Evolutionary conservation across 805 yeast genomes (phyloP), one percentile per base, ranked within the genome.

Genomic region (Danielia reshetovae): DNA sequence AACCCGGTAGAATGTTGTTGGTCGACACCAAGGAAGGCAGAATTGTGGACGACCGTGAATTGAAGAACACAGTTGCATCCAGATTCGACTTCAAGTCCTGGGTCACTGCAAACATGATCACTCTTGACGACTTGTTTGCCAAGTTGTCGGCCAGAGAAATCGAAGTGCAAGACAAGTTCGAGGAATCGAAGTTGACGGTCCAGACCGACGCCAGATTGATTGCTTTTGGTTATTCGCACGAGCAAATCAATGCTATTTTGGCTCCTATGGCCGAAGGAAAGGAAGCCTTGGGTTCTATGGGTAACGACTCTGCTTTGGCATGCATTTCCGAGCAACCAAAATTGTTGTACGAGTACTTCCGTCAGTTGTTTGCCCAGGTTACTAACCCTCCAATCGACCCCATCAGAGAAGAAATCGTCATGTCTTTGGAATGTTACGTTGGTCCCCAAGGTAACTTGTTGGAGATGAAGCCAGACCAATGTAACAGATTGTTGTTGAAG

Each of bases 351-450:
- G 98, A 93, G 55, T 90, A 90, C 67, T 93, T 90, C 73, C 80
- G 95, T 54, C 95, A 90, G 62, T 74, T 90, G 55, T 90, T 90
- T 67, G 98, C 98, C 14, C 98, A 90, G 66, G 98, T 90, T 37
- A 90, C 98, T 21, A 90, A 90, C 66, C 98, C 98, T 38, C 97
- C 98, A 32, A 93, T 90, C 57, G 98, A 90, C 60, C 97, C 98
- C 34, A 93, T 90, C 51, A 81, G 97, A 61, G 98, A 90, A 68
- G 81, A 82, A 40, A 85, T 90, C 49, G 97, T 93, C 55, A 90
- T 90, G 98, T 86, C 96, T 9, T 74, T 93, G 48, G 96, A 90
- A 61, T 90, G 98, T 66, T 87, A 85, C 62, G 81, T 90, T 53
- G 98, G 98, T 36, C 97, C 97, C n/a, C 97, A 93, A 62, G 97